A percentile compares a stretch with the other conserved stretches of the same genome.
phyloP scores from a whole-genome alignment of 1,284 basidiomycete genomes.

The Ganoderma lucidum region DNA sequence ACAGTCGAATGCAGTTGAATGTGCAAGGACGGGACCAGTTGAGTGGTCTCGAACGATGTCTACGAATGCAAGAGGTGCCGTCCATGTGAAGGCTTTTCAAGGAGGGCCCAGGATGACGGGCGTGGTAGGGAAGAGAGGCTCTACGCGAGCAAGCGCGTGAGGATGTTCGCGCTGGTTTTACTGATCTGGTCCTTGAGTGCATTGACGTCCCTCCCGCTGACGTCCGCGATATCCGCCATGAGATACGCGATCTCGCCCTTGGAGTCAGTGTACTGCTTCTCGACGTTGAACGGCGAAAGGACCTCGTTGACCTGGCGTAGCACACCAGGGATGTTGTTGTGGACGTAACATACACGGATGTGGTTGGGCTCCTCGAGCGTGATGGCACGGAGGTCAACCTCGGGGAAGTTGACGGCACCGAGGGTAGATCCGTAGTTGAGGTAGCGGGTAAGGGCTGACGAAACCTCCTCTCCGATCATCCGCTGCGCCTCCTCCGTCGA shows the following conservation, averaged over 20 bases:
- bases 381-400: slow-evolving; percentile 95
- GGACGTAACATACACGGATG: slow-evolving; percentile 95
- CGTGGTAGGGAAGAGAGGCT: slow-evolving; percentile 39
- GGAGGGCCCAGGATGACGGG: not conserved
- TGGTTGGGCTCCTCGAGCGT: slow-evolving; percentile 83
- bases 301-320: slow-evolving; percentile 95
- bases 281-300: slow-evolving; percentile 95
- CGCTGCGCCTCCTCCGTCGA: slow-evolving; percentile 99
- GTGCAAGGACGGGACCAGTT: slow-evolving; percentile 44
- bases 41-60: slow-evolving; percentile 42
- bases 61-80: slow-evolving; percentile 36
- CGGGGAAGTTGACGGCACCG: slow-evolving; percentile 98
- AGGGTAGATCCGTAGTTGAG: slow-evolving; percentile 92
- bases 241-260: slow-evolving; percentile 96
- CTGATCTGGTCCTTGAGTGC: slow-evolving; percentile 87
- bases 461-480: slow-evolving; percentile 97
- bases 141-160: slow-evolving; percentile 85
- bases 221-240: slow-evolving; percentile 95
- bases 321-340: slow-evolving; percentile 98
- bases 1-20: slow-evolving; percentile 42
- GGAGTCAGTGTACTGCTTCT: slow-evolving; percentile 98
- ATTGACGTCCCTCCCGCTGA: slow-evolving; percentile 85
- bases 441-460: slow-evolving; percentile 87
- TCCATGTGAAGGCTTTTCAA: slow-evolving; percentile 44
- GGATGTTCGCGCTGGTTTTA: slow-evolving; percentile 85